Percentiles rank a stretch among this genome's conserved stretches.
Conservation (phyloP, 306 rosid genomes). For the Dalbergia oliveri region DNA sequence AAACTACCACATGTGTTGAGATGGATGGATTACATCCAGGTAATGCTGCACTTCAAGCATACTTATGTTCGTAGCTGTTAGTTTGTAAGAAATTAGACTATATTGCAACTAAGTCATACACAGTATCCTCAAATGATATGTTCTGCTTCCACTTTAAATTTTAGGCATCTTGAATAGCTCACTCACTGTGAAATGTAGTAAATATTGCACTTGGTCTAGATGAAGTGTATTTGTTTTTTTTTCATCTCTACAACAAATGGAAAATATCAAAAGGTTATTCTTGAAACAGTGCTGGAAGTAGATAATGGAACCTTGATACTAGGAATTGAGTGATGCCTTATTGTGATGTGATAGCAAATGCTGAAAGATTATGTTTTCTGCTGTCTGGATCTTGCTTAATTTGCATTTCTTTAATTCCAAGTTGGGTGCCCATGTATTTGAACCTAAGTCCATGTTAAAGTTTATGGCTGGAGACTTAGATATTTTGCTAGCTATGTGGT, state of each 20-base stretch:
- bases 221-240: conserved; percentile 4
- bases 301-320: conserved; percentile 1
- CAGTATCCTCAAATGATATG: conserved; percentile 12
- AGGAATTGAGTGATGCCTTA: neutral
- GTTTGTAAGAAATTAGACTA: conserved; percentile 10
- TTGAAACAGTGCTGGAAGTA: conserved; percentile 18
- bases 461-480: neutral
- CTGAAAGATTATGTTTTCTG: neutral
- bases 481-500: neutral
- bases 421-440: neutral
- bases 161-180: conserved; percentile 14
- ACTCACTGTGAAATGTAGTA: neutral
- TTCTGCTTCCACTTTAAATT: neutral
- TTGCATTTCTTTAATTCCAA: conserved; percentile 4
- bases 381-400: neutral
- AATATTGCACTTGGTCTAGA: conserved; percentile 22
- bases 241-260: neutral
- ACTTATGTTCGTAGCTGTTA: conserved; percentile 9
- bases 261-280: conserved; percentile 2
- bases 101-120: neutral
- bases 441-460: conserved; percentile 5
- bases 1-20: conserved; percentile 78
- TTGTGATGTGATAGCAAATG: conserved; percentile 29
- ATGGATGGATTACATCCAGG: conserved; percentile 93
- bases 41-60: conserved; percentile 42